Evolutionary conservation across 768 basidiomycete species (phyloP).

Genomic region (Chalciporus sphaerocephalus): DNA sequence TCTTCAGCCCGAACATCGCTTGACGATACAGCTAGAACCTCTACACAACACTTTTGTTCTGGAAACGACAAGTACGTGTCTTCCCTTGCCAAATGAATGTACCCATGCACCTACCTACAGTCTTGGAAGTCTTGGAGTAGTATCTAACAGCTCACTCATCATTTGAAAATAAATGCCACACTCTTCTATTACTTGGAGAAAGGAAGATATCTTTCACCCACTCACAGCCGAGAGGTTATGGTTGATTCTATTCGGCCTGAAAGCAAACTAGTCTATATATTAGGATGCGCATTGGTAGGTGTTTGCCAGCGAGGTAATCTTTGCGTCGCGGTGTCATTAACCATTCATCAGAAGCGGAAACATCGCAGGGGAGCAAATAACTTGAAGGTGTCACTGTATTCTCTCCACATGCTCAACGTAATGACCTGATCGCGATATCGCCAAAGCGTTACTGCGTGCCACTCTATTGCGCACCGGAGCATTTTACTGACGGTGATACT

Average conservation of each 20-base stretch:
- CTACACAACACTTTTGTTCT: slow-evolving; percentile 25
- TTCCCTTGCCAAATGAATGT: neutral
- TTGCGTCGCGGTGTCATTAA: no score
- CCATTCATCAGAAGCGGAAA: no score
- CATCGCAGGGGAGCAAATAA: no score
- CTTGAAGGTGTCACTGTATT: neutral
- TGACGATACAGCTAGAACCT: slow-evolving; percentile 20
- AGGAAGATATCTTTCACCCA: slow-evolving; percentile 6
- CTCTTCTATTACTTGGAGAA: slow-evolving; percentile 6
- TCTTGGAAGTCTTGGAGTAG: slow-evolving; percentile 12
- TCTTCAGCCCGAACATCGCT: neutral
- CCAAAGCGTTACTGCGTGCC: slow-evolving; percentile 19
- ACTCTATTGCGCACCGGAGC: slow-evolving; percentile 31
- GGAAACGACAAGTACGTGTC: slow-evolving; percentile 1
- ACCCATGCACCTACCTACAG: neutral
- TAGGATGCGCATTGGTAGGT: no score
- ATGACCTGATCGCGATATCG: slow-evolving; percentile 12
- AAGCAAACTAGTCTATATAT: no score
- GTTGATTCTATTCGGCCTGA: no score
- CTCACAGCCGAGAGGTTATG: no score
- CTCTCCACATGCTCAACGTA: neutral
- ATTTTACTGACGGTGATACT: slow-evolving; percentile 9
- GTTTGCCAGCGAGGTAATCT: no score
- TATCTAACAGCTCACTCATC: slow-evolving; percentile 15
- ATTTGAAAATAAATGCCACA: slow-evolving; percentile 14